Evolutionary conservation across 2,329 filamentous ascomycete species (phyloP).

Genomic region (Calonectria leucothoes): DNA sequence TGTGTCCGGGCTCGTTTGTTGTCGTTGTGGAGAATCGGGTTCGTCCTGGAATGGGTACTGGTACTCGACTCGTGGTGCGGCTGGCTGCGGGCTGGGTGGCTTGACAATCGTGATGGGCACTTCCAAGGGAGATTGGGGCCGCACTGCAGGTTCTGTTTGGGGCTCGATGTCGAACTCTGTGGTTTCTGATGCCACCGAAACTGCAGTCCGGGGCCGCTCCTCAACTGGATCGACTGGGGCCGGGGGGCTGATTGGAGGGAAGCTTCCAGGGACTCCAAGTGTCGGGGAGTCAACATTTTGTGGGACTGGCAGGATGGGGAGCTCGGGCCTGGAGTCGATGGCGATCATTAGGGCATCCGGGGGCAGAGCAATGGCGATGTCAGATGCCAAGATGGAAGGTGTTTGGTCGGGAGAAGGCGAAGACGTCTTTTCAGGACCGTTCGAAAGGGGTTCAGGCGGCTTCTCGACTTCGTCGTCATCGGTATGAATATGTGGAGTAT

Average conservation of each 20-base stretch:
- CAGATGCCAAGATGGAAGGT: conserved; percentile 31
- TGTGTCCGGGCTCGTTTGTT: conserved; percentile 11
- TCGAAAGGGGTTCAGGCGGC: conserved; percentile 19
- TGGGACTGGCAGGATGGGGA: conserved; percentile 18
- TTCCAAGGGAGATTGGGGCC: conserved; percentile 42
- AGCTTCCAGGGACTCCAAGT: conserved; percentile 73
- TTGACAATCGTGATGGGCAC: conserved; percentile 42
- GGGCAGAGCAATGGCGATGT: conserved; percentile 38
- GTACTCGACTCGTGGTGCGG: conserved; percentile 54
- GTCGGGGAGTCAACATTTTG: conserved; percentile 69
- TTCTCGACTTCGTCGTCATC: conserved; percentile 24
- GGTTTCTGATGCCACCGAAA: conserved; percentile 69
- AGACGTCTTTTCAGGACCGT: conserved; percentile 19
- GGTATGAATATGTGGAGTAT: conserved; percentile 20
- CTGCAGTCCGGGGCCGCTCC: conserved; percentile 66
- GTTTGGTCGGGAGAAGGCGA: conserved; percentile 34
- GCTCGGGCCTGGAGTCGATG: conserved; percentile 24
- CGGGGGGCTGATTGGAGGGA: conserved; percentile 57
- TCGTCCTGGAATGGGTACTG: conserved; percentile 64
- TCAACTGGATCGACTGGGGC: conserved; percentile 50
- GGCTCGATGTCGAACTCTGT: conserved; percentile 82
- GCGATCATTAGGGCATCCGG: conserved; percentile 34
- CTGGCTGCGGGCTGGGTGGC: conserved; percentile 43
- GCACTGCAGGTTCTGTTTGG: conserved; percentile 67
- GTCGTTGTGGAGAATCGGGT: conserved; percentile 38